A percentile compares a stretch with the other conserved stretches of the same genome.
These are phyloP conservation scores for Acanthamoeba divionensis DNA, from an alignment of 208 protist species.

Conservation along the genomic window DNA sequence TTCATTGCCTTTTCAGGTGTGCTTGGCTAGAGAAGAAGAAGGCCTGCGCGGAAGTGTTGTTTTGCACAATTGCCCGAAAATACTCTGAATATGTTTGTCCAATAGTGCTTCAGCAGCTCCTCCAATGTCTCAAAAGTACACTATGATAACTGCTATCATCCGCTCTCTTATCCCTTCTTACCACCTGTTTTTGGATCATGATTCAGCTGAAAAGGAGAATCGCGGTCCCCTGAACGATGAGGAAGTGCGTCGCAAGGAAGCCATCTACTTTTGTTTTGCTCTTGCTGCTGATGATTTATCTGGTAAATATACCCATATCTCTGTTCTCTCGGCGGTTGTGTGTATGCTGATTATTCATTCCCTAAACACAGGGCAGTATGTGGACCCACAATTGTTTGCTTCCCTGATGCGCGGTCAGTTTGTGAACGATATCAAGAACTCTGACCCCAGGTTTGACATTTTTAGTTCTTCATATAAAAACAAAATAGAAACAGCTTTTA, in stretches of 20 bases:
- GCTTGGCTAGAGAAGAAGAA: neutral
- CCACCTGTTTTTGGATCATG: neutral
- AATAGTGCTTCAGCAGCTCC: neutral
- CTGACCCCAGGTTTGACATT: neutral
- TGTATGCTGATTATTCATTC: no score
- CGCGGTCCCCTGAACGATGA: neutral
- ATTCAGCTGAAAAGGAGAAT: neutral
- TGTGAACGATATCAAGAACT: slow-evolving; percentile 16
- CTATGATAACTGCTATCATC: neutral
- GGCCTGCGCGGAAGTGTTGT: slow-evolving; percentile 5
- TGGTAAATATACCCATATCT: no score
- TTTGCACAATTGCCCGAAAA: neutral
- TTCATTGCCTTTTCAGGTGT: neutral
- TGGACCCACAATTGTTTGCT: neutral
- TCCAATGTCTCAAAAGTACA: neutral
- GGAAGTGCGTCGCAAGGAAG: slow-evolving; percentile 19
- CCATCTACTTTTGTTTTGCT: slow-evolving; percentile 17
- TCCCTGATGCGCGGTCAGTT: neutral
- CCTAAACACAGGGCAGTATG: neutral
- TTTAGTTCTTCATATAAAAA: neutral
- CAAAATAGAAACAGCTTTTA: neutral
- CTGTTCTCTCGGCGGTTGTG: no score
- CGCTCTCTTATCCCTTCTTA: neutral
- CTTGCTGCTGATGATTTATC: neutral
- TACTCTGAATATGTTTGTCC: neutral